Base-by-base conservation (phyloP, 164 flowering plant species). In the Stephania yunnanensis region DNA sequence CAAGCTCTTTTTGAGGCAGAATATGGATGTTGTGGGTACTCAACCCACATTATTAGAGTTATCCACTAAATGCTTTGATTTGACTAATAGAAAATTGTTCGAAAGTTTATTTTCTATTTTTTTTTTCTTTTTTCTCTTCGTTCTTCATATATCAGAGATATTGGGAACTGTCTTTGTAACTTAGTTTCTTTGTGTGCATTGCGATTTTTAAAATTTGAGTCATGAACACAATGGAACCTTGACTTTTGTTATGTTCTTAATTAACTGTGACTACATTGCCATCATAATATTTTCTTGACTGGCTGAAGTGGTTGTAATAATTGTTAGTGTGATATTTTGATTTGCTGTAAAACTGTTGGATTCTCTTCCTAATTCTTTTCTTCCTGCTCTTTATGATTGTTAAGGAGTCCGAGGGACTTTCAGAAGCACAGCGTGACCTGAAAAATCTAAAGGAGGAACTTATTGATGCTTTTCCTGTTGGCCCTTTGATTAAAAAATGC, bases 331-430 rank as follows among this genome's bases (percentile, higher is more conserved):
- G 22, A 61, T 61, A 22, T 6, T 61, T 20, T 61, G 25, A 61
- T 61, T 6, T 61, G 66, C 1, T 61, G 25, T 4, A 61, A 36
- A 36, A 61, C 7, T 8, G 66, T 61, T 61, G 2, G 66, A 4
- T 25, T 72, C 74, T 55, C 9, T 30, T 55, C 5, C 58, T 10
- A 31, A 52, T 53, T 53, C 70, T 69, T 52, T 17, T 63, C 20
- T 10, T 19, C 17, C 46, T 31, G 25, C 31, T 48, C 46, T 20
- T 78, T 79, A 73, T 55, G 69, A 48, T 48, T 72, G 79, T 66
- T 19, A 78, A 95, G 99, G 98, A 88, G 77, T 84, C 89, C 58
- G 94, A 91, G 80, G 98, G 97, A 74, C 90, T 91, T 58, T 88
- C 95, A 36, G 92, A 88, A 75, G 82, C 90, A 30, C 91, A 93